A percentile compares a stretch with the other conserved stretches of the same genome.
These are phyloP conservation scores for Pelargonium citronellum DNA, from an alignment of 441 rosid genomes.

Conservation along the genomic window DNA sequence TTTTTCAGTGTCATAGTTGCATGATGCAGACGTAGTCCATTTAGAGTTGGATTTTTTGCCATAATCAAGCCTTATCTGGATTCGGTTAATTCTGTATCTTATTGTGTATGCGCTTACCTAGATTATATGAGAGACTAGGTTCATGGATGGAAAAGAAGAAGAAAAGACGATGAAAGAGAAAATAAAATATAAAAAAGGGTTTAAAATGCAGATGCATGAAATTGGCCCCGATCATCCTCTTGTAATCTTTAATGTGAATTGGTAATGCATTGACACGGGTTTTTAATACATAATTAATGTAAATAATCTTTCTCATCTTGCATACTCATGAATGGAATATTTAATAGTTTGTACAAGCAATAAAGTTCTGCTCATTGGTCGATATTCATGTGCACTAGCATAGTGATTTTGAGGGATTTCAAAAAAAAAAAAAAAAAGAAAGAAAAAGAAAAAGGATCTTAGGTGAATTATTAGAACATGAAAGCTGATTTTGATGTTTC, in stretches of 20 bases:
- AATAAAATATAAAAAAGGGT: not conserved
- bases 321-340: not conserved
- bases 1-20: too few relatives aligned
- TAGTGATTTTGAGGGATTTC: too few relatives aligned
- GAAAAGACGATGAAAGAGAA: too few relatives aligned
- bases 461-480: too few relatives aligned
- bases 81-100: not conserved
- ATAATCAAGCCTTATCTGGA: not conserved
- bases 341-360: not conserved
- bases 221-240: not conserved
- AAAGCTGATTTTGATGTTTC: too few relatives aligned
- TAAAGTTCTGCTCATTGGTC: too few relatives aligned
- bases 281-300: not conserved
- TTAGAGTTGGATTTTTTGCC: not conserved
- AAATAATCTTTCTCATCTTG: not conserved
- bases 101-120: not conserved
- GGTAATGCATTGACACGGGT: not conserved
- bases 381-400: too few relatives aligned
- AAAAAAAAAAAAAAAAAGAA: too few relatives aligned
- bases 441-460: too few relatives aligned
- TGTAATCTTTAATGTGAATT: not conserved
- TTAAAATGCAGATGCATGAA: not conserved
- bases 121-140: not conserved
- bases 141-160: slow-evolving; percentile 6
- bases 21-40: not conserved